These are phyloP conservation scores for Pontederia paniculata DNA, from an alignment of 176 grass and related monocot species.

Conservation along the genomic window DNA sequence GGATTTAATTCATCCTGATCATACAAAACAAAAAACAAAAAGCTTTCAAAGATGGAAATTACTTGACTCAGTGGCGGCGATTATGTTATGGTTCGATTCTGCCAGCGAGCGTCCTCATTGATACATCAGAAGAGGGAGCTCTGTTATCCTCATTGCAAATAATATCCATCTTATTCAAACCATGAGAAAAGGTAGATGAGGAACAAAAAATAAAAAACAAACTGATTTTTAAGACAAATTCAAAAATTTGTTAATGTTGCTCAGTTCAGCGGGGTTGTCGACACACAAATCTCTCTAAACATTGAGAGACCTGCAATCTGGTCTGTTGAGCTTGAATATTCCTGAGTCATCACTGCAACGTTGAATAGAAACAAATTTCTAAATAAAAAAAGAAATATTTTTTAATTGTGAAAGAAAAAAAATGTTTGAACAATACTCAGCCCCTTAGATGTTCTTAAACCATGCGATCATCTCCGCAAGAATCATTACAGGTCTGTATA, in stretches of 20 bases:
- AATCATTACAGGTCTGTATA: too few relatives aligned
- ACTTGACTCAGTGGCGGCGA: conserved; percentile 54
- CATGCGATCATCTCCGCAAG: too few relatives aligned
- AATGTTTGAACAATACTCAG: too few relatives aligned
- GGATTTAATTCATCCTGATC: conserved; percentile 42
- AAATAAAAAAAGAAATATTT: too few relatives aligned
- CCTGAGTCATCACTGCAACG: conserved; percentile 60
- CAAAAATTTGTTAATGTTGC: conserved; percentile 18
- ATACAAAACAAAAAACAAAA: background rate
- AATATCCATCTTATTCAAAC: background rate
- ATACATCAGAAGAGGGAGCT: conserved; percentile 94
- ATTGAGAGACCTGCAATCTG: background rate
- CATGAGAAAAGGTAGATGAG: background rate
- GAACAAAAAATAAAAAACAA: background rate
- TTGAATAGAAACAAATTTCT: background rate
- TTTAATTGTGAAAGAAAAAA: too few relatives aligned
- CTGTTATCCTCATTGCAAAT: conserved; percentile 66
- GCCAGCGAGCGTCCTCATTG: conserved; percentile 66
- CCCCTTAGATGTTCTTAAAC: too few relatives aligned
- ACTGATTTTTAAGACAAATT: background rate
- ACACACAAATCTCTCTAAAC: conserved; percentile 5
- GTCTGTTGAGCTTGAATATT: conserved; percentile 82
- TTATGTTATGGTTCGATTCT: conserved; percentile 76
- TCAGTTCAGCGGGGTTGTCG: conserved; percentile 29
- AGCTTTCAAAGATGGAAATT: background rate